These are phyloP conservation scores for Penicillium digitatum DNA, from an alignment of 2,329 filamentous ascomycete genomes.

Conservation along the genomic window DNA sequence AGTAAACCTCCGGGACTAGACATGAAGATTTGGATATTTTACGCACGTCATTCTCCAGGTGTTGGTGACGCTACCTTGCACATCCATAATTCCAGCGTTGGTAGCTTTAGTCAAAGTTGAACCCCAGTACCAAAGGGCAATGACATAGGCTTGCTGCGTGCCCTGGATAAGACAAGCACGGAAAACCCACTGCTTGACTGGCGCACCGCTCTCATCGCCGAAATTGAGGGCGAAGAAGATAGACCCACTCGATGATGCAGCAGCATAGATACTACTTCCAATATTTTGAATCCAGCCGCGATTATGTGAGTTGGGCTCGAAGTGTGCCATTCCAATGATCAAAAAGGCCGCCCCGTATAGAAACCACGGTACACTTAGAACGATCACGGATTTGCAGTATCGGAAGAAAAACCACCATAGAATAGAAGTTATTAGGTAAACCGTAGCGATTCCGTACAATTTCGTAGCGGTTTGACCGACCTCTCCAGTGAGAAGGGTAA, in stretches of 20 bases:
- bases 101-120: conserved; percentile 49
- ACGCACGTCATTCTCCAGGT: conserved; percentile 46
- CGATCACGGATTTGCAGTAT: conserved; percentile 53
- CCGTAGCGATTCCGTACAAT: conserved; percentile 58
- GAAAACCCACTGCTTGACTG: conserved; percentile 64
- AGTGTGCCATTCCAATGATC: conserved; percentile 61
- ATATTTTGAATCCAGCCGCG: conserved; percentile 58
- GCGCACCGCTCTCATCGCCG: conserved; percentile 59
- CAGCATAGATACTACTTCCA: conserved; percentile 59
- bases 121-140: conserved; percentile 65
- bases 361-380: conserved; percentile 59
- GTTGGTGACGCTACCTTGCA: conserved; percentile 38
- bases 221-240: conserved; percentile 67
- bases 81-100: conserved; percentile 40
- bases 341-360: conserved; percentile 62
- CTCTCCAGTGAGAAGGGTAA: conserved; percentile 63
- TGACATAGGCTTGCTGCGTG: conserved; percentile 63
- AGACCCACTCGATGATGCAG: conserved; percentile 59
- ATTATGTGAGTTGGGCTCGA: conserved; percentile 37
- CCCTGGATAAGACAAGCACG: conserved; percentile 64
- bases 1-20: not conserved
- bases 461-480: conserved; percentile 57
- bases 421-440: conserved; percentile 57
- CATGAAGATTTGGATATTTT: not conserved
- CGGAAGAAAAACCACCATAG: conserved; percentile 63